phyloP scores from a whole-genome alignment of 345 rosid species.

The Eucalyptus curtisii region DNA sequence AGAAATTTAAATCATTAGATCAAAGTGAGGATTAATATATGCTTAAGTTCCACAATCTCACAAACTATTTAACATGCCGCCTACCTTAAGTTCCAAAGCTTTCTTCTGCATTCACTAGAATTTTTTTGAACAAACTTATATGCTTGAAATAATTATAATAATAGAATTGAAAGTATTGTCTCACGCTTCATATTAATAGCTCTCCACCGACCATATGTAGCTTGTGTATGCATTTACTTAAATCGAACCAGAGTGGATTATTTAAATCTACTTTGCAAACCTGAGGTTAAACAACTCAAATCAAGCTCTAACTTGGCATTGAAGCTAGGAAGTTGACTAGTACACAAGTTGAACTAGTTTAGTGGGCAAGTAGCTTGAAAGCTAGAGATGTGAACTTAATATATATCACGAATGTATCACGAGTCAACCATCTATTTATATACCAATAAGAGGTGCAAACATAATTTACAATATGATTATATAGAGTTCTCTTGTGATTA shows the following conservation, averaged over 20 bases:
- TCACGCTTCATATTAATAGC: neutral
- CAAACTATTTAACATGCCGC: neutral
- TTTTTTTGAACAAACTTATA: neutral
- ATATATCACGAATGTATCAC: neutral
- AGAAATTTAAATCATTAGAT: neutral
- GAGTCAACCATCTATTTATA: neutral
- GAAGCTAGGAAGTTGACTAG: neutral
- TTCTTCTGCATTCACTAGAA: neutral
- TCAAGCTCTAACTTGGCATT: neutral
- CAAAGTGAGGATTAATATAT: rapidly evolving
- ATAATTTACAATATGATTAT: neutral
- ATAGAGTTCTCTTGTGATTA: neutral
- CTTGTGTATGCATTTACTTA: neutral
- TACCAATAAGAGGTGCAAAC: neutral
- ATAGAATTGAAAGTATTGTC: neutral
- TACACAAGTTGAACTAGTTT: neutral
- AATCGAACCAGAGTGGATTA: neutral
- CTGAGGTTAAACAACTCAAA: neutral
- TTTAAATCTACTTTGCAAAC: neutral
- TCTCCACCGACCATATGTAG: neutral
- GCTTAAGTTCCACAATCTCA: too few relatives aligned
- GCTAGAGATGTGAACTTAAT: neutral
- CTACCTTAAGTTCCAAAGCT: neutral
- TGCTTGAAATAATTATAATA: neutral
- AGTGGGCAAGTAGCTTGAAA: neutral